Base-by-base conservation (phyloP, 2,329 filamentous ascomycete genomes). In the Proliferodiscus dingleyae region DNA sequence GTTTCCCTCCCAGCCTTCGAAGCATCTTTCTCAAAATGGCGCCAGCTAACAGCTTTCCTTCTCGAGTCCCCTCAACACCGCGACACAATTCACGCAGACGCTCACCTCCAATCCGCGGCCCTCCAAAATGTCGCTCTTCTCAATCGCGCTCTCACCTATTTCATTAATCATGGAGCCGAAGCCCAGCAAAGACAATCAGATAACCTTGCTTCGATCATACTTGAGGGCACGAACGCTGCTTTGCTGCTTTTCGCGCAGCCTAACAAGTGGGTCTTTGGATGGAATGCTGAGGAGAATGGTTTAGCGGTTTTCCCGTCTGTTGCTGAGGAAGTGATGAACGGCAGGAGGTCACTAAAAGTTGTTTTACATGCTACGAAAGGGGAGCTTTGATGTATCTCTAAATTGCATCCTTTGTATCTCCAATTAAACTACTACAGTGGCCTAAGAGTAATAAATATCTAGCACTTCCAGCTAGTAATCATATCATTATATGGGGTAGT, bases 201-300 rank as follows among this genome's bases (percentile, higher is more conserved):
- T 8, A 47, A 46, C 16, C 43, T 50, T n/a, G n/a, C 36, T 24
- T 40, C 39, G 8, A 46, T 50, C n/a, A 11, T 41, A n/a, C 39
- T 44, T 19, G 40, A 46, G 10, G 41, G 24, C 2, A 44, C 43
- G 2, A 24, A 50, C 18, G 19, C 43, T 4, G 47, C 43, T 5
- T 26, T 43, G 11, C 36, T 39, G 2, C 40, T 50, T 5, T 50
- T 50, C 22, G 37, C 34, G n/a, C 47, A 50, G 34, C 47, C 40
- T 11, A 37, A 19, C 2, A 34, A 9, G 3, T 46, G 40, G 43
- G 26, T 32, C 0, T 47, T 50, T 44, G 18, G 23, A 10, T 50
- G 47, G 47, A 10, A 26, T 7, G 23, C 4, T 13, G 24, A 40
- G n/a, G 19, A n/a, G 37, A 26, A 30, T 16, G 13, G 3, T 7